These are phyloP conservation scores for Phialophora expanda DNA, from an alignment of 2,329 filamentous ascomycete species.

Conservation along the genomic window DNA sequence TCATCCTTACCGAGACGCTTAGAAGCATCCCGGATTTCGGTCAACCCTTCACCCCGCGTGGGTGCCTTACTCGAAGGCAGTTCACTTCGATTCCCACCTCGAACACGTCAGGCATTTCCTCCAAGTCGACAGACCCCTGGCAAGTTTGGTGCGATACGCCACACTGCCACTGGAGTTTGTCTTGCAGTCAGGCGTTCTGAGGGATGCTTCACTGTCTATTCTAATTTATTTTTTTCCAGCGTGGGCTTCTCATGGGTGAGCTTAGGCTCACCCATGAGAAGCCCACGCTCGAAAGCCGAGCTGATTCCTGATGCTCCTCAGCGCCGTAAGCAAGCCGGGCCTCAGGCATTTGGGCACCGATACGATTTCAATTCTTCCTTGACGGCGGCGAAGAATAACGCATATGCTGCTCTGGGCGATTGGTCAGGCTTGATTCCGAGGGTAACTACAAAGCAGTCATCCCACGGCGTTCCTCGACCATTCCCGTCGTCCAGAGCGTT, in stretches of 20 bases:
- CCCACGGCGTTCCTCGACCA: slow-evolving; percentile 37
- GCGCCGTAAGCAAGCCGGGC: slow-evolving; percentile 58
- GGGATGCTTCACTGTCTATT: too few species aligned
- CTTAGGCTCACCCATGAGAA: slow-evolving; percentile 73
- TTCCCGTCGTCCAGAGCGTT: slow-evolving; percentile 29
- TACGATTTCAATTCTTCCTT: slow-evolving; percentile 97
- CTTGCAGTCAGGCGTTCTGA: too few species aligned
- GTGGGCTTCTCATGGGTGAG: slow-evolving; percentile 69
- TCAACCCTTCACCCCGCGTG: too few species aligned
- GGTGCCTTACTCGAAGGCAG: slow-evolving; percentile 92
- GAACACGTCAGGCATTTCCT: slow-evolving; percentile 96
- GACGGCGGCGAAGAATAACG: slow-evolving; percentile 73
- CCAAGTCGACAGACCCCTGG: slow-evolving; percentile 90
- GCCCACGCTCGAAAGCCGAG: slow-evolving; percentile 66
- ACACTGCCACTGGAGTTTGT: too few species aligned
- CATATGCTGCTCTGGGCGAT: slow-evolving; percentile 39
- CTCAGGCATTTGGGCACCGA: slow-evolving; percentile 83
- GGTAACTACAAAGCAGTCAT: slow-evolving; percentile 38
- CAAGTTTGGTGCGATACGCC: too few species aligned
- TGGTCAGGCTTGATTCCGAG: slow-evolving; percentile 38
- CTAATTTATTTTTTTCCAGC: too few species aligned
- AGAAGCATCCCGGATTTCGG: too few species aligned
- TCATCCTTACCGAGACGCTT: too few species aligned
- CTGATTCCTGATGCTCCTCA: slow-evolving; percentile 64
- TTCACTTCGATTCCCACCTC: slow-evolving; percentile 97